Evolutionary conservation across 177 flowering plant genomes (phyloP), one percentile per base, ranked within the genome.

Genomic region (Telopea speciosissima): DNA sequence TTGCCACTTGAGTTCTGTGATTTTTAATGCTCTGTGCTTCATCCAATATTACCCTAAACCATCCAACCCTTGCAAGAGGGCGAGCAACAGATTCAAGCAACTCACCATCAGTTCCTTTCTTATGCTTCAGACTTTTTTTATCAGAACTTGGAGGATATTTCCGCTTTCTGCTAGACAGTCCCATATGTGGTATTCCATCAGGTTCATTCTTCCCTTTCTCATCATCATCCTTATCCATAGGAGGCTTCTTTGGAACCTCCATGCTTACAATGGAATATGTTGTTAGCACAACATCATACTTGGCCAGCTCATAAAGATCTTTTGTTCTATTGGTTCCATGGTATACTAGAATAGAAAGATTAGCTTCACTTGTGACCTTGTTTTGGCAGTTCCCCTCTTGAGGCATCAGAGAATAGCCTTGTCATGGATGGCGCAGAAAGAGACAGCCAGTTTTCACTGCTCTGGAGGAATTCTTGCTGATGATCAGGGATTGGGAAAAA

Each of bases 1-100:
- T 84, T 56, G 98, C 98, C 61, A 83, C 96, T 82, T 87, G 97
- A 76, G 98, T 93, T 82, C 86, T 83, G 75, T 87, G 84, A 81
- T 93, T 93, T 80, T 93, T 93, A 23, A 93, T 93, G 79, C 97
- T 91, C 81, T 93, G 98, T 28, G 98, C 98, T 83, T 93, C 98
- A 78, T 93, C 98, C 73, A 93, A 76, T 67, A 93, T 92, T 82
- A 93, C 94, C 75, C 98, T 85, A 80, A 91, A 93, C 98, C 98
- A 93, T 73, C 84, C 82, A 70, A 93, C 97, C 74, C 82, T 85
- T 8, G 92, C 97, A 81, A 93, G 89, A 72, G 98, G 97, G 17
- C 92, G 83, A 72, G 85, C 82, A 79, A 71, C 67, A 68, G 84
- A 74, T 65, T 93, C 97, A 76, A 83, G 82, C 67, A 80, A 70